Base-by-base conservation (phyloP, 345 rosid genomes). In the Noccaea caerulescens region DNA sequence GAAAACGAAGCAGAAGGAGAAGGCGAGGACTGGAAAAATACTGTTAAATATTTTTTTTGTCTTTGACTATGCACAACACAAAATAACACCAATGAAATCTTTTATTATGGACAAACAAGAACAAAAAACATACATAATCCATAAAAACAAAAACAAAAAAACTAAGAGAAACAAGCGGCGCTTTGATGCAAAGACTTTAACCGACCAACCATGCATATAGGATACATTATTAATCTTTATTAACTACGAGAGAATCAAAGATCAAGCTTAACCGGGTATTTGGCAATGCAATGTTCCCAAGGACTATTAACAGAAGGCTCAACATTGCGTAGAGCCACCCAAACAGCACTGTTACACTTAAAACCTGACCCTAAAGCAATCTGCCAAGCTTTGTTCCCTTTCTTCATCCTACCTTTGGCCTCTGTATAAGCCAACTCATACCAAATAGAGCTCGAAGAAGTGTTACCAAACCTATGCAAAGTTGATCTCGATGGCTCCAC, bases 201-300 rank as follows among this genome's bases (percentile, higher is more conserved):
- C 45, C 1, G 27, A n/a, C n/a, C n/a, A n/a, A 34, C 1, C 32
- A 63, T 8, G 25, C n/a, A 25, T n/a, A 27, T n/a, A n/a, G 12
- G 11, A n/a, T n/a, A 7, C 12, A 60, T 13, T 20, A 47, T 6
- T 23, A n/a, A 23, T 44, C 32, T 14, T 1, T 64, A n/a, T 4
- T 1, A 66, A 43, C 18, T 6, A 13, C 37, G 3, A 9, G 10
- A 18, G 8, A 71, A 71, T 66, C 78, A 81, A 56, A 70, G 32
- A 34, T 11, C 67, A 16, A 79, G 67, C 82, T 83, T 43, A 50
- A 89, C 96, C 0, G 97, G 96, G 13, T 88, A 88, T 75, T 78
- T 83, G 13, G 79, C 73, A 41, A 84, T 65, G 69, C 88, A 85
- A 77, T 80, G 88, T 52, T 85, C 76, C 93, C 93, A 88, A 1